phyloP scores from a whole-genome alignment of 345 rosid genomes.

The Aquilaria sinensis region DNA sequence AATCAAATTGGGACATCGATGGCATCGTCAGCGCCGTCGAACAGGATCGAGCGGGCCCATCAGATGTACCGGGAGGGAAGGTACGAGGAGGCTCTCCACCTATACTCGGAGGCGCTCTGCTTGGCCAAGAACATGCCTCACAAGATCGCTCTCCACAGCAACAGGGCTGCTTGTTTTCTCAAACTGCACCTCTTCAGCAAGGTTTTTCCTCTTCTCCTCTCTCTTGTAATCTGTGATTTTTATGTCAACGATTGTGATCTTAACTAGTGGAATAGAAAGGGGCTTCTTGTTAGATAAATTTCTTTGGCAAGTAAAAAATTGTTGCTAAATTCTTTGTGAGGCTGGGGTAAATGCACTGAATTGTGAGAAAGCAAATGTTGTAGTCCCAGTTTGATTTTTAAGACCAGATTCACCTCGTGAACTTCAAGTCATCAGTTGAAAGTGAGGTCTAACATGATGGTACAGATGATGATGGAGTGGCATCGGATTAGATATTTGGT shows the following conservation, averaged over 20 bases:
- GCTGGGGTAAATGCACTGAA: too few relatives aligned
- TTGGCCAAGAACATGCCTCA: conserved; percentile 65
- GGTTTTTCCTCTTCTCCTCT: conserved; percentile 23
- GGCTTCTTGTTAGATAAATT: neutral
- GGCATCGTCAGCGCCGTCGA: conserved; percentile 46
- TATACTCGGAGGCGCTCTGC: conserved; percentile 71
- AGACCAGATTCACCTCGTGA: too few relatives aligned
- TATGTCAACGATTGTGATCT: too few relatives aligned
- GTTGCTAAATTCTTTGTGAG: too few relatives aligned
- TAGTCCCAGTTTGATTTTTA: too few relatives aligned
- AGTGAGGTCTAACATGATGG: too few relatives aligned
- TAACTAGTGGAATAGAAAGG: neutral
- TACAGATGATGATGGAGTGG: too few relatives aligned
- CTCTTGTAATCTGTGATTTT: neutral
- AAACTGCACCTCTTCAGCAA: conserved; percentile 72
- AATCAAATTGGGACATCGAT: conserved; percentile 13
- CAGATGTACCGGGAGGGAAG: conserved; percentile 76
- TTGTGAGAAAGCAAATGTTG: too few relatives aligned
- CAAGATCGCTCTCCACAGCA: conserved; percentile 89
- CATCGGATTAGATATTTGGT: too few relatives aligned
- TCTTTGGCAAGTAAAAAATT: too few relatives aligned
- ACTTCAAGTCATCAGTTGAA: too few relatives aligned
- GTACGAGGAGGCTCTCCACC: conserved; percentile 59
- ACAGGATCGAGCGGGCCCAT: conserved; percentile 83
- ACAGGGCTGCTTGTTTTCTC: conserved; percentile 88